Conservation (phyloP, 2,329 filamentous ascomycete species). For the Phaeosphaeriaceae sp. region DNA sequence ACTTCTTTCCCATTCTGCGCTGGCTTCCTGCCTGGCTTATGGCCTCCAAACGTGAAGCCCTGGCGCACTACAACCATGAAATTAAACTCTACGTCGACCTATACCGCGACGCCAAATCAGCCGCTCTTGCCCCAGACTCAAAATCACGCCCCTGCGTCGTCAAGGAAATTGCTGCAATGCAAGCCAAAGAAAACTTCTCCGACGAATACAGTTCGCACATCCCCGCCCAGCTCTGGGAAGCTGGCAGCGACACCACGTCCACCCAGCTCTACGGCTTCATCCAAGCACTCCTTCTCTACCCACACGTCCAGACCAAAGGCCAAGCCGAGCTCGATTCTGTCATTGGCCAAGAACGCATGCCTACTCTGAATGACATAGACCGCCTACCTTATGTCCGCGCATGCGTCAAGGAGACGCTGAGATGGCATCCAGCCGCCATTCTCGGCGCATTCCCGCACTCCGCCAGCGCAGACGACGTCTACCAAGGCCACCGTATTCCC, state of each 20-base stretch:
- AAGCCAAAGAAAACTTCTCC: constrained; percentile 10
- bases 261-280: constrained; percentile 12
- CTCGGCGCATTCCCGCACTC: constrained; percentile 57
- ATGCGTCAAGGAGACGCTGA: constrained; percentile 62
- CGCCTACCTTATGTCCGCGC: constrained; percentile 61
- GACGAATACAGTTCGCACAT: constrained; percentile 19
- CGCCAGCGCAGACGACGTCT: constrained; percentile 51
- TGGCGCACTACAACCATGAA: constrained; percentile 51
- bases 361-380: constrained; percentile 22
- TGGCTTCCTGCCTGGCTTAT: constrained; percentile 31
- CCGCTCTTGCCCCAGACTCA: background rate
- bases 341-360: constrained; percentile 51
- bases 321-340: constrained; percentile 53
- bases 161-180: constrained; percentile 11
- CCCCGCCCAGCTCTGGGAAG: constrained; percentile 18
- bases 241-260: constrained; percentile 22
- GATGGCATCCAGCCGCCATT: constrained; percentile 63
- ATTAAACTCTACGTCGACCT: constrained; percentile 27
- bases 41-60: constrained; percentile 47
- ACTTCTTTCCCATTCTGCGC: constrained; percentile 54
- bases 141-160: constrained; percentile 13
- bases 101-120: constrained; percentile 11
- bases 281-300: constrained; percentile 58
- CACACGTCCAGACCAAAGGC: constrained; percentile 53
- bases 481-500: constrained; percentile 57